phyloP scores from a whole-genome alignment of 1,139 yeast species.

The Pichia sp. region DNA sequence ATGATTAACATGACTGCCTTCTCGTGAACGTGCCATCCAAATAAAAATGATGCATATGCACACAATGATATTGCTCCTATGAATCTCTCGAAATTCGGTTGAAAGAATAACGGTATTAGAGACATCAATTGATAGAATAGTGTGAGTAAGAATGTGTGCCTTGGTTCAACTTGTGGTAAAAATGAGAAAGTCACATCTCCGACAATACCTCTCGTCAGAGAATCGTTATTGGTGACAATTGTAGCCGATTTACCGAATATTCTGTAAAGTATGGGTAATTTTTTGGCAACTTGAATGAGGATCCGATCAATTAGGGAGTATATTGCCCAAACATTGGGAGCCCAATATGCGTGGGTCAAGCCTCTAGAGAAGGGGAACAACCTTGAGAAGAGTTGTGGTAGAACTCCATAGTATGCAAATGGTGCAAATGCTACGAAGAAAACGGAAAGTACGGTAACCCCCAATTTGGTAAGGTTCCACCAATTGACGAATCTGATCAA shows the following conservation, averaged over 20 bases:
- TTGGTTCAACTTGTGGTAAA: constrained; percentile 75
- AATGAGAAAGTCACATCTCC: constrained; percentile 83
- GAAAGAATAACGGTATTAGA: constrained; percentile 63
- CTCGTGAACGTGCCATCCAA: constrained; percentile 99
- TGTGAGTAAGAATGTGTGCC: constrained; percentile 68
- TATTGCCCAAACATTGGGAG: constrained; percentile 95
- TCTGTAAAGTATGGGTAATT: constrained; percentile 17
- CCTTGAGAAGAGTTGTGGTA: constrained; percentile 60
- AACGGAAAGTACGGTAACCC: constrained; percentile 52
- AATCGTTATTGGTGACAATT: constrained; percentile 4
- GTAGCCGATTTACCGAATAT: constrained; percentile 6
- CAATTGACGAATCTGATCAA: constrained; percentile 44
- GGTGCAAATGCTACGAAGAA: constrained; percentile 77
- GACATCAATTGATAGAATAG: constrained; percentile 76
- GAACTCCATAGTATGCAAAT: constrained; percentile 53
- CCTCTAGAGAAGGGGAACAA: constrained; percentile 94
- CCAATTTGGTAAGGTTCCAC: constrained; percentile 55
- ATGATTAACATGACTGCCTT: constrained; percentile 86
- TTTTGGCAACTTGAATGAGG: constrained; percentile 39
- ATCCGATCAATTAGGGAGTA: constrained; percentile 81
- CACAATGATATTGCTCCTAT: constrained; percentile 81
- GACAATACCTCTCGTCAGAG: constrained; percentile 72
- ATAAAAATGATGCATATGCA: constrained; percentile 84
- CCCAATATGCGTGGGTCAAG: constrained; percentile 98
- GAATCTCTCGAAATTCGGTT: constrained; percentile 73